Evolutionary conservation across 441 rosid species (phyloP), one percentile per base, ranked within the genome.

Genomic region (Erodium trifolium): DNA sequence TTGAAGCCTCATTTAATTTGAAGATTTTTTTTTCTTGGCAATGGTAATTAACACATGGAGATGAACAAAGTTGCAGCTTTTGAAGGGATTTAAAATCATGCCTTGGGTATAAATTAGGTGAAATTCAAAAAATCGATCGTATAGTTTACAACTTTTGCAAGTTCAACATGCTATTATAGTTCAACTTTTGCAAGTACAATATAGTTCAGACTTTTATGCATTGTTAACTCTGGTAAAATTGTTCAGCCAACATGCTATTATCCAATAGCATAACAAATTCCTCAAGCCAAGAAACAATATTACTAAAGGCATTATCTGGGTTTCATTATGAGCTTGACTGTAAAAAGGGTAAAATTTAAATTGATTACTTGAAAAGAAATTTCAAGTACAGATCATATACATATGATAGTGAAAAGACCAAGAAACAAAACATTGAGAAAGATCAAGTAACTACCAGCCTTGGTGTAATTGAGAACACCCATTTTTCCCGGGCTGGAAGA

Each of bases 381-480:
- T 37, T 37, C 43, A 23, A 23, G 27, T 23, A 23, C 27, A 23
- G 2, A 23, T 23, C 27, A 23, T 23, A 23, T 23, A 23, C 27
- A 23, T 23, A 23, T 23, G 27, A 23, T 23, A 23, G 27, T 23
- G 27, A 23, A 23, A 23, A 23, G 27, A 23, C 27, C 27, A 23
- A 23, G 41, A 31, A 31, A 31, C 41, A 63, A 29, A 63, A 29
- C 66, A 29, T 11, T 29, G 39, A 63, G 66, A 63, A 63, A 63
- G 39, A 2, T 63, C 66, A 29, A 63, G 66, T 65, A 80, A 82
- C 78, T 82, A 90, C 98, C 96, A 43, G 99, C 87, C 77, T 79
- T 83, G 70, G 96, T 86, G 88, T 84, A 94, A 76, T 94, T 94
- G 76, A 75, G 39, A 76, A 77, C 82, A 64, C 86, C 90, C 76